Evolutionary conservation across 345 rosid genomes (phyloP).

Genomic region (Ceriops decandra): DNA sequence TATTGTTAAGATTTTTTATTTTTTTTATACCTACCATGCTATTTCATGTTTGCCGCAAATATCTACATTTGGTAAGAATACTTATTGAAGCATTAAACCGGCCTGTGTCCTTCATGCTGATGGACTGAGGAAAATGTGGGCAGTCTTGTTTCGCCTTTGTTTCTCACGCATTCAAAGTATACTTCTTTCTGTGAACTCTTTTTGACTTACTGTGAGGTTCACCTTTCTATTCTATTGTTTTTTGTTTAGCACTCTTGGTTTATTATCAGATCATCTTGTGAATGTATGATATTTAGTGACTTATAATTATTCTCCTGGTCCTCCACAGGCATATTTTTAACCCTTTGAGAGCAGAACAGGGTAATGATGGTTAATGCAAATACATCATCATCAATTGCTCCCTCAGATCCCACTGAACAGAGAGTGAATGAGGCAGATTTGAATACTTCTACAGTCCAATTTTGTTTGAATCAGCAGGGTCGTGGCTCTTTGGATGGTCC

Average conservation of each 20-base stretch:
- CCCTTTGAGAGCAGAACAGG: neutral
- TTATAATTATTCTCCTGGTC: neutral
- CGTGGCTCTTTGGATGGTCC: slow-evolving; percentile 55
- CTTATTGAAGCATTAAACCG: neutral
- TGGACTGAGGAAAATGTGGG: too few species aligned
- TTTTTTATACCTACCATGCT: too few species aligned
- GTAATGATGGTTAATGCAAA: slow-evolving; percentile 18
- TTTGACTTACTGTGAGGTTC: neutral
- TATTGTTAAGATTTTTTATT: too few species aligned
- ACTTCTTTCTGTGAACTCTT: too few species aligned
- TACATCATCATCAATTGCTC: slow-evolving; percentile 11
- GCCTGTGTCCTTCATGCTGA: too few species aligned
- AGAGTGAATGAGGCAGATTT: slow-evolving; percentile 24
- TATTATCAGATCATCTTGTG: too few species aligned
- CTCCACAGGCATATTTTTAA: slow-evolving; percentile 9
- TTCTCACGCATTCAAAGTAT: too few species aligned
- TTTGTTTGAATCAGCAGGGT: slow-evolving; percentile 30
- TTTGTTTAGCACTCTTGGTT: too few species aligned
- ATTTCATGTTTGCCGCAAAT: too few species aligned
- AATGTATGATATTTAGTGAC: neutral
- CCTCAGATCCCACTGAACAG: slow-evolving; percentile 10
- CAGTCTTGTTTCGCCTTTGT: too few species aligned
- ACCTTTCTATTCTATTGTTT: neutral
- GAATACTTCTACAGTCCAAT: slow-evolving; percentile 28
- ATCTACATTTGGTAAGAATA: neutral